Evolutionary conservation across 1,284 basidiomycete species (phyloP).

Genomic region (Blastosporella zonata): DNA sequence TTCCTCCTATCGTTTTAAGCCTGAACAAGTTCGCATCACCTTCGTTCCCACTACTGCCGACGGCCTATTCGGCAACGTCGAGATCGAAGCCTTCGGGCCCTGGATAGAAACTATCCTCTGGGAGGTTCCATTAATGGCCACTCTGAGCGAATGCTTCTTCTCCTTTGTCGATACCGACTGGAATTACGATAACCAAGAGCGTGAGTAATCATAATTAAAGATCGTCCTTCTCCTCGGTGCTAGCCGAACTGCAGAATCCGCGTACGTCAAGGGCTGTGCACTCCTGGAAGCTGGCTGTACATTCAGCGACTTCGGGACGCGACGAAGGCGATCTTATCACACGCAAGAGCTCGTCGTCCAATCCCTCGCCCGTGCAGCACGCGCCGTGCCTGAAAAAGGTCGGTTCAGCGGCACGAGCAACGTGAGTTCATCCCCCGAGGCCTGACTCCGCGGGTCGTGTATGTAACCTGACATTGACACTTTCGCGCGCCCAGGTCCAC

Average conservation of each 20-base stretch:
- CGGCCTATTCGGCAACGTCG: constrained; percentile 62
- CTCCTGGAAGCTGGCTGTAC: constrained; percentile 71
- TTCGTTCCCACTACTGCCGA: constrained; percentile 59
- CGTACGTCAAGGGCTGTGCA: constrained; percentile 68
- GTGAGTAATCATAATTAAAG: constrained; percentile 31
- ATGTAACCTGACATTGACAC: constrained; percentile 9
- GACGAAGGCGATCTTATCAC: constrained; percentile 78
- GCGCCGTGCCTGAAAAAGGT: constrained; percentile 49
- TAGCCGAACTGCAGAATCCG: constrained; percentile 39
- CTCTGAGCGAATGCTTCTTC: constrained; percentile 80
- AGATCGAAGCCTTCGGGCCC: constrained; percentile 71
- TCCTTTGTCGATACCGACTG: constrained; percentile 73
- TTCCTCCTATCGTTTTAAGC: constrained; percentile 69
- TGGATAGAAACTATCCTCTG: constrained; percentile 95
- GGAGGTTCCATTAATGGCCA: constrained; percentile 94
- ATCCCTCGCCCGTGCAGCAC: constrained; percentile 63
- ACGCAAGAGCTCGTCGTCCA: constrained; percentile 80
- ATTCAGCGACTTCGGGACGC: constrained; percentile 93
- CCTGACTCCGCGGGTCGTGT: constrained; percentile 2
- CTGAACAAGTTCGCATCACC: constrained; percentile 72
- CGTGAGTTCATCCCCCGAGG: constrained; percentile 44
- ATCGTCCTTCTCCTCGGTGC: not conserved
- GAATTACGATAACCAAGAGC: constrained; percentile 79
- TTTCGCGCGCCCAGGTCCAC: constrained; percentile 56
- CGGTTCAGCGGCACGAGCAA: constrained; percentile 85